Conservation (phyloP, 148 eudicot genomes). For the Vaccinium darrowii region DNA sequence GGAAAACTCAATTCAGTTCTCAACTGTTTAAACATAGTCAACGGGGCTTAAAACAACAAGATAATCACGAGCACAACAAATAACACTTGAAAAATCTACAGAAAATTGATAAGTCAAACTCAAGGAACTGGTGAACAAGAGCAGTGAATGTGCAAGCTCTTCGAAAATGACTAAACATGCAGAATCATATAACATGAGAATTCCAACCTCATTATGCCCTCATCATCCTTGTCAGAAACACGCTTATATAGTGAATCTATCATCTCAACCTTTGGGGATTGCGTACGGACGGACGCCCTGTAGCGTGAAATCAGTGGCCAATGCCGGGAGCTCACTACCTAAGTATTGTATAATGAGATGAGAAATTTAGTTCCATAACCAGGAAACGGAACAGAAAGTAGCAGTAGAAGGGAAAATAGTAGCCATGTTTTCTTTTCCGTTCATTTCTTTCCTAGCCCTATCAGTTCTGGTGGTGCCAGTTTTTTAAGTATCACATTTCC, state of each 20-base stretch:
- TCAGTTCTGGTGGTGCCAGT: neutral
- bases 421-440: neutral
- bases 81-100: neutral
- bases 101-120: neutral
- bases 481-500: neutral
- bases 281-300: constrained; percentile 65
- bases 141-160: neutral
- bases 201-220: constrained; percentile 64
- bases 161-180: neutral
- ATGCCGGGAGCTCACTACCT: constrained; percentile 79
- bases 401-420: too few relatives aligned
- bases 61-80: neutral
- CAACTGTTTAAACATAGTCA: neutral
- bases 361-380: neutral
- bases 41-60: neutral
- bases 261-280: constrained; percentile 74
- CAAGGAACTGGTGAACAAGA: neutral
- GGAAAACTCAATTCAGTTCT: neutral
- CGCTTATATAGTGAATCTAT: constrained; percentile 64
- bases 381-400: neutral
- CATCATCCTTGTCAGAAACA: constrained; percentile 61
- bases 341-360: neutral
- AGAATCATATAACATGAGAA: neutral
- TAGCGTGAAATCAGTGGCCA: constrained; percentile 78
- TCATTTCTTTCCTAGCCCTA: neutral